Percentiles rank a stretch among this genome's conserved stretches.
These are phyloP conservation scores for Euphorbia tirucalli DNA, from an alignment of 345 rosid genomes.

Conservation along the genomic window DNA sequence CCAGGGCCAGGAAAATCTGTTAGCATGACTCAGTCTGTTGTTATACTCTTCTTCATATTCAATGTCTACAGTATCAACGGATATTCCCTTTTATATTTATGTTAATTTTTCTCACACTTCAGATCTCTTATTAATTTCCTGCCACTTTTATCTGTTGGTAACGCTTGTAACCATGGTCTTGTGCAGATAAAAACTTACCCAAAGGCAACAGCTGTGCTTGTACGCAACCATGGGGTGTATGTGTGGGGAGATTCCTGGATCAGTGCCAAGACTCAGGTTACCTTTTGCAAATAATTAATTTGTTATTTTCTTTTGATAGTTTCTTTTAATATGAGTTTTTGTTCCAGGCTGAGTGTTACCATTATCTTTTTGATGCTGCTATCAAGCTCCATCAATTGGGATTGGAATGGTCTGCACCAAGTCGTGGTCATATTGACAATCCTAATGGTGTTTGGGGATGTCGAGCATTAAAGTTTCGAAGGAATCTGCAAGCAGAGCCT, in stretches of 20 bases:
- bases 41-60: background rate
- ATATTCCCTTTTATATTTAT: background rate
- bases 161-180: background rate
- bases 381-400: slow-evolving; percentile 83
- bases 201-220: slow-evolving; percentile 89
- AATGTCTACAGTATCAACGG: background rate
- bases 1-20: too few relatives aligned
- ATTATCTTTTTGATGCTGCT: slow-evolving; percentile 88
- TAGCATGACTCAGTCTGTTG: too few relatives aligned
- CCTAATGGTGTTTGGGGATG: slow-evolving; percentile 24
- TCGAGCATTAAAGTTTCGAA: background rate
- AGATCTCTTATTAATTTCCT: slow-evolving; percentile 8
- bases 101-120: background rate
- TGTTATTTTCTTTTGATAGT: background rate
- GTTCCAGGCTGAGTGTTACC: slow-evolving; percentile 88
- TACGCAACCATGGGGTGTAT: slow-evolving; percentile 89
- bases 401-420: slow-evolving; percentile 66
- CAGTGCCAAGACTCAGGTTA: slow-evolving; percentile 94
- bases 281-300: background rate
- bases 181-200: slow-evolving; percentile 82
- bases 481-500: background rate
- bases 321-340: slow-evolving; percentile 5
- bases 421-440: slow-evolving; percentile 57
- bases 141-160: background rate
- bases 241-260: slow-evolving; percentile 99